Evolutionary conservation across 2,329 filamentous ascomycete species (phyloP).

Genomic region (Clarireedia hainanense): DNA sequence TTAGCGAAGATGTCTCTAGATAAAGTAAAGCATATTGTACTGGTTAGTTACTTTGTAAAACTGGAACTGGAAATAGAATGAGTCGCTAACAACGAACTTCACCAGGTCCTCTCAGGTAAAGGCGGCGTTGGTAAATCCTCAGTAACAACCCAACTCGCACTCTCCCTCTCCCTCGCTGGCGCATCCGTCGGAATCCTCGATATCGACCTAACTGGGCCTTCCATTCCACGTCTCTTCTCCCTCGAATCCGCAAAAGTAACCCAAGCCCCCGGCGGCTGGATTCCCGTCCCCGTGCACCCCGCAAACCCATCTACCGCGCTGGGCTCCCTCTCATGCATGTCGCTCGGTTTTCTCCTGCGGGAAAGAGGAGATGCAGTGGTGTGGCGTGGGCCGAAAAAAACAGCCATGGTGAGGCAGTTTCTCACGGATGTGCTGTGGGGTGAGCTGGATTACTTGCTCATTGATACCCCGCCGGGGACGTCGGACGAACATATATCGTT

Average conservation of each 20-base stretch:
- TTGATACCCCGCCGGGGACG: constrained; percentile 94
- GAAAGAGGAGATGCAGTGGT: constrained; percentile 85
- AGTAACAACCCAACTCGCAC: constrained; percentile 90
- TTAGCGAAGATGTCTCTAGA: constrained; percentile 50
- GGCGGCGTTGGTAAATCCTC: constrained; percentile 97
- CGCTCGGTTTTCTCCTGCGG: constrained; percentile 80
- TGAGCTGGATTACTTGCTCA: constrained; percentile 80
- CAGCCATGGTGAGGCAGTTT: constrained; percentile 97
- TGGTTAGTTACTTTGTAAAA: constrained; percentile 41
- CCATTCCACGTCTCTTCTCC: constrained; percentile 89
- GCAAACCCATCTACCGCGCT: constrained; percentile 42
- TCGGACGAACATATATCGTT: constrained; percentile 96
- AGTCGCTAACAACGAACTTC: constrained; percentile 10
- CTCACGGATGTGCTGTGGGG: constrained; percentile 86
- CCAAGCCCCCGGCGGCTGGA: constrained; percentile 86
- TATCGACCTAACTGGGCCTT: constrained; percentile 91
- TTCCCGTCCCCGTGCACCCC: constrained; percentile 76
- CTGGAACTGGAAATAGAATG: neutral
- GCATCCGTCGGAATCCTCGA: constrained; percentile 92
- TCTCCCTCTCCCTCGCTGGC: constrained; percentile 78
- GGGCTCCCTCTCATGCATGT: constrained; percentile 76
- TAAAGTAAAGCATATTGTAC: constrained; percentile 68
- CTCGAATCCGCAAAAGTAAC: constrained; percentile 85
- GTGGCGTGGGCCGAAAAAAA: constrained; percentile 97
- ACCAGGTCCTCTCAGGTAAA: constrained; percentile 79